Conservation (phyloP, 2,329 filamentous ascomycete species). For the Thelonectria rubi region DNA sequence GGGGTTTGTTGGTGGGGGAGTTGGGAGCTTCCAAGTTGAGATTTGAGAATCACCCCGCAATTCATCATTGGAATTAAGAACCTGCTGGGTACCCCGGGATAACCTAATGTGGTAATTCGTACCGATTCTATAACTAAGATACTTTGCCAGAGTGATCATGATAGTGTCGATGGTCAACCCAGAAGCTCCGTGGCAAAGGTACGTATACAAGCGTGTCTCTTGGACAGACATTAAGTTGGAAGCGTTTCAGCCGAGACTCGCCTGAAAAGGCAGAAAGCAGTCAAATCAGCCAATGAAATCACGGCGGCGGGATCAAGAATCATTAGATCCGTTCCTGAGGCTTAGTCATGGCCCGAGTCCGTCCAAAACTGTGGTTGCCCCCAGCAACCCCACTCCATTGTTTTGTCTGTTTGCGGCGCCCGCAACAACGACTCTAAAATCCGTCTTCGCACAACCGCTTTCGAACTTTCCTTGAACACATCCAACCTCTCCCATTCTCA, state of each 20-base stretch:
- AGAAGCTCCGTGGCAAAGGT: no score
- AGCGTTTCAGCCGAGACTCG: neutral
- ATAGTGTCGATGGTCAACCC: no score
- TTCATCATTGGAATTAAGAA: neutral
- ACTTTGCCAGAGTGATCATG: no score
- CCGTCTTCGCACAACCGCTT: constrained; percentile 16
- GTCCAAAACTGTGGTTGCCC: constrained; percentile 5
- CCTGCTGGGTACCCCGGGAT: no score
- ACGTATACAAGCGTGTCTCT: no score
- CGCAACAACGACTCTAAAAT: constrained; percentile 2
- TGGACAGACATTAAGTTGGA: no score
- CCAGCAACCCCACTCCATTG: constrained; percentile 13
- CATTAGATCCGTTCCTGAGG: neutral
- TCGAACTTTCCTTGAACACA: constrained; percentile 23
- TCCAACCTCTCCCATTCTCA: constrained; percentile 24
- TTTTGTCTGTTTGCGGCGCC: constrained; percentile 9
- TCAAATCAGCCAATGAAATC: neutral
- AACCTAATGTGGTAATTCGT: no score
- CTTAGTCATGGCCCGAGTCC: neutral
- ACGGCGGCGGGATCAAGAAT: neutral
- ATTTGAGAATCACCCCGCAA: neutral
- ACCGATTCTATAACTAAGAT: no score
- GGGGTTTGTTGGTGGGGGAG: neutral
- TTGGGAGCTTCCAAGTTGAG: neutral
- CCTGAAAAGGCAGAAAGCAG: neutral